phyloP scores from a whole-genome alignment of 2,329 filamentous ascomycete species.

The Pseudopithomyces maydicus region DNA sequence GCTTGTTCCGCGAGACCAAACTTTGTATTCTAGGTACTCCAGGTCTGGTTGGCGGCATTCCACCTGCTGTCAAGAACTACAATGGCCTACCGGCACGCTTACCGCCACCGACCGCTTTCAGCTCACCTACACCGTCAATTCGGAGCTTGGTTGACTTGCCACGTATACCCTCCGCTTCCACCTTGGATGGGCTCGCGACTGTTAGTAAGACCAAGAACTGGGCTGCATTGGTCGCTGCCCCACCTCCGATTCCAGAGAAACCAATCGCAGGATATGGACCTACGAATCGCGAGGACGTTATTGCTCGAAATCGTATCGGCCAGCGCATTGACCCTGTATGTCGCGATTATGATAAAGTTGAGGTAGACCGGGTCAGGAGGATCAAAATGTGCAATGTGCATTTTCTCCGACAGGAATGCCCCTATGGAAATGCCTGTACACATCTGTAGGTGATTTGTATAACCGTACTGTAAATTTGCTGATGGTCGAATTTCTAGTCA shows the following conservation, averaged over 20 bases:
- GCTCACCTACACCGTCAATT: neutral
- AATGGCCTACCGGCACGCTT: conserved; percentile 33
- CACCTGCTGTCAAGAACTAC: conserved; percentile 17
- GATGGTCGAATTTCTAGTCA: conserved; percentile 32
- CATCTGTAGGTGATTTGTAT: conserved; percentile 45
- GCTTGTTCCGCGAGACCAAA: conserved; percentile 61
- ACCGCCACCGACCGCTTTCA: conserved; percentile 21
- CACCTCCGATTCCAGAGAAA: conserved; percentile 28
- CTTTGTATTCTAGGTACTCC: conserved; percentile 28
- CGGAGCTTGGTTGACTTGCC: conserved; percentile 11
- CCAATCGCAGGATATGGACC: conserved; percentile 26
- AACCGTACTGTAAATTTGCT: neutral
- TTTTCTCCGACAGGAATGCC: conserved; percentile 63
- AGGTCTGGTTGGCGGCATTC: neutral
- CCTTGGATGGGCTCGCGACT: conserved; percentile 23
- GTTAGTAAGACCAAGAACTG: conserved; percentile 26
- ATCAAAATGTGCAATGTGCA: conserved; percentile 68
- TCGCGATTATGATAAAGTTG: conserved; percentile 58
- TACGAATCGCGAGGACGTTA: conserved; percentile 39
- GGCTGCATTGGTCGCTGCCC: conserved; percentile 41
- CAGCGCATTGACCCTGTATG: conserved; percentile 63
- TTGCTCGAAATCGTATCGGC: conserved; percentile 63
- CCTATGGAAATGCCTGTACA: conserved; percentile 59
- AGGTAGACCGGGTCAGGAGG: conserved; percentile 65
- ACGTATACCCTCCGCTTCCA: conserved; percentile 37